Percentiles rank a stretch among this genome's conserved stretches.
Conservation (phyloP, 352 stramenopile genomes). For the Phytophthora fragariaefolia region DNA sequence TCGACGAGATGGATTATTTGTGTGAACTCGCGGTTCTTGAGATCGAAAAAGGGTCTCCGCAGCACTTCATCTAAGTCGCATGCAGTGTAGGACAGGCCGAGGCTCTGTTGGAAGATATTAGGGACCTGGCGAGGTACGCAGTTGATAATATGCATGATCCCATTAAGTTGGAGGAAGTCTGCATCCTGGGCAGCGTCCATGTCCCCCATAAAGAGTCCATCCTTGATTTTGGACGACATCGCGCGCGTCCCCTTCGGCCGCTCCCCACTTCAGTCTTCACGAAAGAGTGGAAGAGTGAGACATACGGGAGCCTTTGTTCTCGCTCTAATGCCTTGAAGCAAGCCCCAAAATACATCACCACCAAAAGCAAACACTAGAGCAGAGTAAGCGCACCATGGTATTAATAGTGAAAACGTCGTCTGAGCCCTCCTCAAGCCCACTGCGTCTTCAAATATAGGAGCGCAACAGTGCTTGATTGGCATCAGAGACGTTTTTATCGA, state of each 20-base stretch:
- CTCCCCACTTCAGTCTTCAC: slow-evolving; percentile 21
- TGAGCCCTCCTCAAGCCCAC: neutral
- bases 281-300: slow-evolving; percentile 34
- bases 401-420: slow-evolving; percentile 47
- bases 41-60: slow-evolving; percentile 72
- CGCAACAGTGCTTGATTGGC: slow-evolving; percentile 49
- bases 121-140: slow-evolving; percentile 90
- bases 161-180: slow-evolving; percentile 94
- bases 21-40: slow-evolving; percentile 89
- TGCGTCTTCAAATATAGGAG: slow-evolving; percentile 63
- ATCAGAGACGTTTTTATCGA: slow-evolving; percentile 47
- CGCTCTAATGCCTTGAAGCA: slow-evolving; percentile 7
- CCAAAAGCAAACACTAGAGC: slow-evolving; percentile 1
- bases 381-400: slow-evolving; percentile 22
- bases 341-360: slow-evolving; percentile 36
- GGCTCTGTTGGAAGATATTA: slow-evolving; percentile 91
- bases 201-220: slow-evolving; percentile 95
- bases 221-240: slow-evolving; percentile 95
- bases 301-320: neutral
- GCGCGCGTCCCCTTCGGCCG: slow-evolving; percentile 1
- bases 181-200: slow-evolving; percentile 91
- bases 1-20: slow-evolving; percentile 83
- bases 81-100: slow-evolving; percentile 82
- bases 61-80: slow-evolving; percentile 80
- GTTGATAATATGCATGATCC: slow-evolving; percentile 93